Percentiles rank a stretch among this genome's conserved stretches.
phyloP scores from a whole-genome alignment of 441 rosid species.

The Biscutella auriculata region DNA sequence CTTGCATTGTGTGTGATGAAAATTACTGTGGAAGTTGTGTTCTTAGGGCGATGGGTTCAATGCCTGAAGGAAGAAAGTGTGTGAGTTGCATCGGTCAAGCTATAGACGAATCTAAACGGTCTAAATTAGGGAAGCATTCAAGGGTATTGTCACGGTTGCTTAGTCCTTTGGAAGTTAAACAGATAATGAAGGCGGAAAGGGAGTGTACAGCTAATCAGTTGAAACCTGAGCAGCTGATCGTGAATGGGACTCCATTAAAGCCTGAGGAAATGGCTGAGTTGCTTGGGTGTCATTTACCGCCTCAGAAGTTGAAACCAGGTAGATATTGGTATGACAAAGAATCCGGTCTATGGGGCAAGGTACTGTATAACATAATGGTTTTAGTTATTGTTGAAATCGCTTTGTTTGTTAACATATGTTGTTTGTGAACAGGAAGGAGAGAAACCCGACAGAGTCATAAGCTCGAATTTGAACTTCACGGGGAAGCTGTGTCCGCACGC shows the following conservation, averaged over 20 bases:
- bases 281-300: conserved; percentile 71
- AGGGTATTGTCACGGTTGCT: conserved; percentile 70
- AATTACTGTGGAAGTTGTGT: conserved; percentile 90
- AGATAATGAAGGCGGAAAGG: conserved; percentile 94
- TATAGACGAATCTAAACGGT: conserved; percentile 78
- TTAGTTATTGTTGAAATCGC: not conserved
- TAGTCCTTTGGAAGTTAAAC: conserved; percentile 92
- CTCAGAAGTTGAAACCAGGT: conserved; percentile 84
- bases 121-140: conserved; percentile 68
- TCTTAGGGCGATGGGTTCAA: conserved; percentile 97
- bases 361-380: conserved; percentile 13
- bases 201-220: conserved; percentile 96
- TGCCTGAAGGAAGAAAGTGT: conserved; percentile 99
- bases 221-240: conserved; percentile 83
- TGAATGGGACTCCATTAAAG: conserved; percentile 73
- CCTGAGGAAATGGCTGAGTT: conserved; percentile 89
- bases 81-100: conserved; percentile 76
- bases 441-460: conserved; percentile 69
- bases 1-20: conserved; percentile 87
- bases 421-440: conserved; percentile 71
- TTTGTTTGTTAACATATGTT: conserved; percentile 4
- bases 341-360: conserved; percentile 98
- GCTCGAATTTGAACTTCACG: conserved; percentile 79
- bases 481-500: conserved; percentile 73
- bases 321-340: conserved; percentile 98